These are phyloP conservation scores for Grosmannia clavigera DNA, from an alignment of 2,329 filamentous ascomycete species.

Conservation along the genomic window DNA sequence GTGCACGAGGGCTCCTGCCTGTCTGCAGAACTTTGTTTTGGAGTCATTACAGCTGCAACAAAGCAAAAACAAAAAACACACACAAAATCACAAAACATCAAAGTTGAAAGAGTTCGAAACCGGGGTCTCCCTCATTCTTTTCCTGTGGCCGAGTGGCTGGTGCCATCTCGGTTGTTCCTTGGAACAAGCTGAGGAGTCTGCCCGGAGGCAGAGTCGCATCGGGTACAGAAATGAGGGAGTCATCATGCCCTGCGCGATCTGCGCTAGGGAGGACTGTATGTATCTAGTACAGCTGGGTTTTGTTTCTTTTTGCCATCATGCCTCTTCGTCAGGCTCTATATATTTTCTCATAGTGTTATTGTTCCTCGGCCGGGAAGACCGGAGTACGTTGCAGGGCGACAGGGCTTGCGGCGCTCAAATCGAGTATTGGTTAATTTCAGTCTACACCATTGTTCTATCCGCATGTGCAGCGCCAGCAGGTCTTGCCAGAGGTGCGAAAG, in stretches of 20 bases:
- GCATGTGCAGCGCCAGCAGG: no score
- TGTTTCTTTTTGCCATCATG: background rate
- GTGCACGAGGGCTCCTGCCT: background rate
- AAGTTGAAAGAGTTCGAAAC: background rate
- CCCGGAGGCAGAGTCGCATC: background rate
- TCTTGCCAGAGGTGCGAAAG: no score
- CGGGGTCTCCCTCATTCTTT: background rate
- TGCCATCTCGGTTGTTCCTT: background rate
- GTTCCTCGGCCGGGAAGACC: background rate
- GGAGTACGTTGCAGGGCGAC: background rate
- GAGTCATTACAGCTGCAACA: background rate
- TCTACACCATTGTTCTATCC: no score
- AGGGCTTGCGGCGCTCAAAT: background rate
- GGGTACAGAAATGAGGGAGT: background rate
- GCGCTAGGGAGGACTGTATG: background rate
- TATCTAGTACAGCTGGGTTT: background rate
- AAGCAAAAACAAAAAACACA: background rate
- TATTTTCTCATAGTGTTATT: background rate
- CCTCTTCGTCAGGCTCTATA: background rate
- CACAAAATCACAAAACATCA: background rate
- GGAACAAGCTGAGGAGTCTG: background rate
- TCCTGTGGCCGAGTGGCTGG: background rate
- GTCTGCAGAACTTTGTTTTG: background rate
- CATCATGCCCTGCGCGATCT: background rate
- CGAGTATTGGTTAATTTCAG: no score